Evolutionary conservation across 2,329 filamentous ascomycete genomes (phyloP), one percentile per base, ranked within the genome.

Genomic region (Paecilomyces dactylethromorphus): DNA sequence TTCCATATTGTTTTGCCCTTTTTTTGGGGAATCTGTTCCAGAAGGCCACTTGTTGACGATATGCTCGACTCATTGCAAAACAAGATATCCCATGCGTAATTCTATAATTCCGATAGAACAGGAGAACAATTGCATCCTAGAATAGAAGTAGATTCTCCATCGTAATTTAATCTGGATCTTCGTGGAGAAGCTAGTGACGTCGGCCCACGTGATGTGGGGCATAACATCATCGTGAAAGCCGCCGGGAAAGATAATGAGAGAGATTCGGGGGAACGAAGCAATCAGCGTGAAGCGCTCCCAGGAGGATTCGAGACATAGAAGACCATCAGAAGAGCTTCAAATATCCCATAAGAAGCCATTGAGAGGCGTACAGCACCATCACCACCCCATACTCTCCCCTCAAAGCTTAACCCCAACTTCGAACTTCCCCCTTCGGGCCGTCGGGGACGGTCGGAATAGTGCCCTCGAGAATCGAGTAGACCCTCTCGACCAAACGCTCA

Each of bases 221-320:
- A 60, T 56, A 58, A 52, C 50, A 52, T 52, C 50, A 52, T 52
- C 58, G 61, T 62, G 56, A 58, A 57, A 51, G 49, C 35, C n/a
- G 32, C 3, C 35, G 13, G 35, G 35, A 39, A 39, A 11, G 35
- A 39, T 45, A 45, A 21, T 18, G 5, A 45, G 18, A 45, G 21
- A 18, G 63, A 62, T 59, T 55, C 63, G 67, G 61, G 63, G 58
- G 60, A 62, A 68, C 32, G 61, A 68, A 56, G 57, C 55, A 60
- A 61, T 52, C 50, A 24, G 50, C 21, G 50, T 29, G 50, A 29
- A 45, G 15, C 15, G 15, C 15, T 4, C 15, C 8, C 15, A n/a
- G 8, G 4, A 5, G n/a, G 39, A 45, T 18, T 3, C 39, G 39
- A 45, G n/a, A 45, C 15, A 5, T 2, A 35, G 15, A n/a, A 21